phyloP scores from a whole-genome alignment of 495 filamentous ascomycete species.

The Bacidia gigantensis region DNA sequence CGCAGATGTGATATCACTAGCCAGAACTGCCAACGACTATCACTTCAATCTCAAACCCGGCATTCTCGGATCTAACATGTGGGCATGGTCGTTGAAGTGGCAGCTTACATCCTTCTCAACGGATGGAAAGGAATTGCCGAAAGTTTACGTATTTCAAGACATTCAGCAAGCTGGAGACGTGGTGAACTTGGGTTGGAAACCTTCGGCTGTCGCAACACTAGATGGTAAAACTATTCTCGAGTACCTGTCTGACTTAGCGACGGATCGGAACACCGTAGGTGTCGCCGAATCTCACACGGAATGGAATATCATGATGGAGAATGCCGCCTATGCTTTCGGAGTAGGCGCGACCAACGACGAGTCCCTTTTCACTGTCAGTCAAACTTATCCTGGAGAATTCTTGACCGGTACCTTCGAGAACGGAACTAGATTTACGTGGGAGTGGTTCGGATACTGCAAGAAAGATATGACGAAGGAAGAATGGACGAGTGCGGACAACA shows the following conservation, averaged over 20 bases:
- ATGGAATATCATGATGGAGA: slow-evolving; percentile 35
- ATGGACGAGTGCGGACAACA: slow-evolving; percentile 34
- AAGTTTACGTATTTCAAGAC: slow-evolving; percentile 23
- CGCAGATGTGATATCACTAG: slow-evolving; percentile 29
- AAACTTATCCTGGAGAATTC: slow-evolving; percentile 34
- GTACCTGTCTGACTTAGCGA: slow-evolving; percentile 29
- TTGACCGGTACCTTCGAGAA: slow-evolving; percentile 27
- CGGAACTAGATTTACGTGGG: slow-evolving; percentile 16
- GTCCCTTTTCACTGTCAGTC: slow-evolving; percentile 21
- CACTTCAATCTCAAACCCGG: slow-evolving; percentile 34
- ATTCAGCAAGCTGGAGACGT: slow-evolving; percentile 1
- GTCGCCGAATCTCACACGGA: slow-evolving; percentile 33
- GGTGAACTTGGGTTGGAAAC: slow-evolving; percentile 9
- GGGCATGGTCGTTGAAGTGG: too few relatives aligned
- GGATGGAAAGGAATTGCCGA: slow-evolving; percentile 33
- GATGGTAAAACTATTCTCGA: slow-evolving; percentile 28
- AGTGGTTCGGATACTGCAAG: slow-evolving; percentile 23
- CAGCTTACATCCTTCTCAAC: too few relatives aligned
- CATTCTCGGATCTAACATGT: too few relatives aligned
- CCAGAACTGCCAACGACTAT: slow-evolving; percentile 30
- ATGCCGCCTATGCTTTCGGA: slow-evolving; percentile 26
- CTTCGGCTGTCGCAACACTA: slow-evolving; percentile 31
- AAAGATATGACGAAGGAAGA: slow-evolving; percentile 27
- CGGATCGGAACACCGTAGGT: slow-evolving; percentile 25
- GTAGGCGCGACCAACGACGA: slow-evolving; percentile 27